phyloP scores from a whole-genome alignment of 139 green algal genomes.

The Marvania coccoides region DNA sequence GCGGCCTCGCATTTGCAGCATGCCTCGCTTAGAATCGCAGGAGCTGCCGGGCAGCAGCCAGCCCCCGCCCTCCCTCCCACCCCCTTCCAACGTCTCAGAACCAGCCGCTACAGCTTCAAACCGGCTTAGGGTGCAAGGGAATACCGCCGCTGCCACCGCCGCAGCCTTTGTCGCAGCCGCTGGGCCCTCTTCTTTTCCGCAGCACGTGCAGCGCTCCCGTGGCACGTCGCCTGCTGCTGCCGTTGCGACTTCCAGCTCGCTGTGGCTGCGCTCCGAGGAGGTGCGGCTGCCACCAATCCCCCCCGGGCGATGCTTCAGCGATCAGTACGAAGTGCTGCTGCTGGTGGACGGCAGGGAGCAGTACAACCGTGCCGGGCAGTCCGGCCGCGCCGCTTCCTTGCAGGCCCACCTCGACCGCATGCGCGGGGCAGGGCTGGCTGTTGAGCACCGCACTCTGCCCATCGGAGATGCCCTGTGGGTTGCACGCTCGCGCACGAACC shows the following conservation, averaged over 20 bases:
- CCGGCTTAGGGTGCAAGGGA: background rate
- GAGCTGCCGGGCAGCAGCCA: no score
- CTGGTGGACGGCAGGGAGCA: slow-evolving; percentile 57
- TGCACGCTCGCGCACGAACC: slow-evolving; percentile 15
- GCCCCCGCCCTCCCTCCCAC: no score
- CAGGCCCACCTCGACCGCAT: slow-evolving; percentile 20
- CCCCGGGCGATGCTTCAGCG: slow-evolving; percentile 30
- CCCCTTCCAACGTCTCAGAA: no score
- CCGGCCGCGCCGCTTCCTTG: background rate
- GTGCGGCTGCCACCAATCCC: slow-evolving; percentile 49
- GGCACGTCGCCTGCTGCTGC: background rate
- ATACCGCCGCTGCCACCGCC: background rate
- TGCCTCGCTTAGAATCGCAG: no score
- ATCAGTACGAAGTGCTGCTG: slow-evolving; percentile 51
- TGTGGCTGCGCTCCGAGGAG: background rate
- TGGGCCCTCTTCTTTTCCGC: background rate
- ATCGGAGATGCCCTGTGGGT: slow-evolving; percentile 55
- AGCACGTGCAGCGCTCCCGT: background rate
- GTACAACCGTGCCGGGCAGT: slow-evolving; percentile 7
- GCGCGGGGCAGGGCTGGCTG: slow-evolving; percentile 10
- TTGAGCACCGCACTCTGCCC: slow-evolving; percentile 30
- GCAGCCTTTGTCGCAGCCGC: background rate
- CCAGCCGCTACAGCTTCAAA: no score
- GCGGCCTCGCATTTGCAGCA: no score
- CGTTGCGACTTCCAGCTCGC: no score